Evolutionary conservation across 768 basidiomycete species (phyloP).

Genomic region (Leucosporidium creatinivorum): DNA sequence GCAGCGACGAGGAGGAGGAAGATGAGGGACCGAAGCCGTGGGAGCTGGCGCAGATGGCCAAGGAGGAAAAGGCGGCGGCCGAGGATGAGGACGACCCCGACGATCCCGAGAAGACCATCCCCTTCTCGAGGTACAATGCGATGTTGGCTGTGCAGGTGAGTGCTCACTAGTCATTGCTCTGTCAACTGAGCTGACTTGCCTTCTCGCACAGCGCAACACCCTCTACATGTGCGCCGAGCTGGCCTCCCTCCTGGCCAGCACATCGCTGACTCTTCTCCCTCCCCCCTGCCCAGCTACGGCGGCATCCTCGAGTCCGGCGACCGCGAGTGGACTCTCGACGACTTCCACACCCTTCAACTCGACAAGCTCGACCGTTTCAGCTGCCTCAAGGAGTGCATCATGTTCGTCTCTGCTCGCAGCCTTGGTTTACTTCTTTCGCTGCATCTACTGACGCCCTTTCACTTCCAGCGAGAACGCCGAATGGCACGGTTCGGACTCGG

Average conservation of each 20-base stretch:
- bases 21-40: constrained; percentile 31
- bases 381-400: constrained; percentile 65
- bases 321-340: constrained; percentile 80
- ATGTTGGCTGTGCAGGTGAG: constrained; percentile 62
- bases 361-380: constrained; percentile 74
- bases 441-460: not conserved
- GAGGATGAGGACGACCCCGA: constrained; percentile 51
- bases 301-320: constrained; percentile 78
- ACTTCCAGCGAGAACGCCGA: constrained; percentile 45
- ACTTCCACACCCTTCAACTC: constrained; percentile 70
- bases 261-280: not conserved
- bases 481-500: constrained; percentile 47
- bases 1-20: constrained; percentile 10
- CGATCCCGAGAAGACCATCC: constrained; percentile 59
- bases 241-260: not conserved
- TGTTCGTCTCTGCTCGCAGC: constrained; percentile 46
- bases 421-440: not conserved
- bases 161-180: too few relatives aligned
- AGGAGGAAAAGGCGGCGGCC: constrained; percentile 33
- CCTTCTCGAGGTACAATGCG: constrained; percentile 71
- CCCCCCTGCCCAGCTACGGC: constrained; percentile 55
- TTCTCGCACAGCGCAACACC: constrained; percentile 55
- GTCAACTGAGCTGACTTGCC: too few relatives aligned
- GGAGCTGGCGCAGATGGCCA: constrained; percentile 35
- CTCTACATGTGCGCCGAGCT: constrained; percentile 63